A percentile compares a stretch with the other conserved stretches of the same genome.
Evolutionary conservation across 2,329 filamentous ascomycete genomes (phyloP).

Genomic region (Cladosporium velox): DNA sequence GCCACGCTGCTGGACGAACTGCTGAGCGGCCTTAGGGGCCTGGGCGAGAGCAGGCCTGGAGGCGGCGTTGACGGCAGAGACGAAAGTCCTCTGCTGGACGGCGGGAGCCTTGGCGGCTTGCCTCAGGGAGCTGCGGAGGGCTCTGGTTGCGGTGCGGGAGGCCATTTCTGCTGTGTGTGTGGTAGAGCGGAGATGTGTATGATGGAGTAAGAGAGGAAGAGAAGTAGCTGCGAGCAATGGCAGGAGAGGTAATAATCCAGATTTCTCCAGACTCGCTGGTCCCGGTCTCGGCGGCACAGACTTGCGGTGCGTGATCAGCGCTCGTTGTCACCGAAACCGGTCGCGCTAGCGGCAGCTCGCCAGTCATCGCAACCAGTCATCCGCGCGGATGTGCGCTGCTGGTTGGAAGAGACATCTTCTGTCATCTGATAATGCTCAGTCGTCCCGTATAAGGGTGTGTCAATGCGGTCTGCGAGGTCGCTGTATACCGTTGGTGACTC

Average conservation of each 20-base stretch:
- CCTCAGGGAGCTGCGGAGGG: constrained; percentile 59
- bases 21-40: constrained; percentile 48
- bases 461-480: constrained; percentile 10
- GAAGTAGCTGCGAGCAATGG: constrained; percentile 17
- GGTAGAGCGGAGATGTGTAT: constrained; percentile 16
- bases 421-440: neutral
- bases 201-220: constrained; percentile 5
- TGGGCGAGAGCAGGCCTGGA: constrained; percentile 47
- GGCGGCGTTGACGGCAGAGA: constrained; percentile 58
- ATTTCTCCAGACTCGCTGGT: constrained; percentile 17
- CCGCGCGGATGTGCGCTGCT: neutral
- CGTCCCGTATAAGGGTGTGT: neutral
- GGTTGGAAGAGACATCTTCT: neutral
- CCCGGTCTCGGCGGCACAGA: constrained; percentile 15
- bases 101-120: constrained; percentile 52
- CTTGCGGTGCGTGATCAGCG: constrained; percentile 1
- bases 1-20: constrained; percentile 69
- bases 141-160: constrained; percentile 69
- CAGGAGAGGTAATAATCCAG: constrained; percentile 18
- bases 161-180: constrained; percentile 60
- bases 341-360: constrained; percentile 4
- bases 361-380: constrained; percentile 1
- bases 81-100: constrained; percentile 59
- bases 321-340: constrained; percentile 15
- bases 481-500: constrained; percentile 2